Evolutionary conservation across 225 moss, liverwort and hornwort species (phyloP).

Genomic region (Ulota crispa): DNA sequence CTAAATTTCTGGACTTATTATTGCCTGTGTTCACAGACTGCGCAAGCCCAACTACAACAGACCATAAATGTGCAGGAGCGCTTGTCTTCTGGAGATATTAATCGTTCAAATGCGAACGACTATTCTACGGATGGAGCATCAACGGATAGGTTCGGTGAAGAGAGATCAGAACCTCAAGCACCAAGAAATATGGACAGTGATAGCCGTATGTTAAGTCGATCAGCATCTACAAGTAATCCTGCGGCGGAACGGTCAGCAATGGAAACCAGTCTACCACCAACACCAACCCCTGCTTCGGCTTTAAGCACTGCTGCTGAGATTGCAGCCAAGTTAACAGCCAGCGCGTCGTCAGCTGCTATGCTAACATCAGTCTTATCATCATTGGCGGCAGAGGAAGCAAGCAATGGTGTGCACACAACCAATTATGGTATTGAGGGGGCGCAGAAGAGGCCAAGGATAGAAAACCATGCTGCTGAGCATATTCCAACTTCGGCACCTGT

Average conservation of each 20-base stretch:
- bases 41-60: constrained; percentile 80
- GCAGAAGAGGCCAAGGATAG: constrained; percentile 77
- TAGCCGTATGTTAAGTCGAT: constrained; percentile 39
- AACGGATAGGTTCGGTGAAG: constrained; percentile 41
- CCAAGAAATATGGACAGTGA: constrained; percentile 48
- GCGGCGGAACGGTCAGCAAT: constrained; percentile 41
- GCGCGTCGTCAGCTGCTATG: constrained; percentile 93
- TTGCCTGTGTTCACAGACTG: constrained; percentile 57
- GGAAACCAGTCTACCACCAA: constrained; percentile 52
- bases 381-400: constrained; percentile 88
- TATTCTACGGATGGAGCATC: constrained; percentile 53
- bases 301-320: constrained; percentile 82
- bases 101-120: constrained; percentile 48
- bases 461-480: constrained; percentile 53
- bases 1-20: not conserved
- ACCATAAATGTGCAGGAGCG: constrained; percentile 75
- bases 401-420: constrained; percentile 43
- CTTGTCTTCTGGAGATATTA: constrained; percentile 67
- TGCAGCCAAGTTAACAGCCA: constrained; percentile 87
- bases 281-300: constrained; percentile 38
- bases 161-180: constrained; percentile 39
- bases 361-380: constrained; percentile 92
- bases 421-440: constrained; percentile 53
- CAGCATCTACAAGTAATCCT: constrained; percentile 29
- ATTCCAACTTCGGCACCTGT: constrained; percentile 35